Evolutionary conservation across 108 stramenopile species (phyloP).

Genomic region (Mayamaea pseudoterrestris): DNA sequence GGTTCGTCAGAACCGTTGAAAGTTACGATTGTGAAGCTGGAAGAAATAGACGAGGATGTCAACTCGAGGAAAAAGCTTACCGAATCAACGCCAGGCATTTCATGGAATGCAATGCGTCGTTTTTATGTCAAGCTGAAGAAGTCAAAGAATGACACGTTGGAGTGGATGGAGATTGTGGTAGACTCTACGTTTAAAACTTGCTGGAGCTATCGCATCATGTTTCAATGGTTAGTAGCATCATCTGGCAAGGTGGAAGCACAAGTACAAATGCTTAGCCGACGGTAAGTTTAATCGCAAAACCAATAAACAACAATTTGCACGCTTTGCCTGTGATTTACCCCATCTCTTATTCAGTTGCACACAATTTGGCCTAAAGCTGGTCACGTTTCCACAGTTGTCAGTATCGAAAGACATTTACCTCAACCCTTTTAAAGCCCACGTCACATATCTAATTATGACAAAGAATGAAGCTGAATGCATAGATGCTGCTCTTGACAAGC

Average conservation of each 20-base stretch:
- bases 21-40: constrained; percentile 22
- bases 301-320: no score
- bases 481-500: constrained; percentile 27
- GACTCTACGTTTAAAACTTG: constrained; percentile 58
- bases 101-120: constrained; percentile 32
- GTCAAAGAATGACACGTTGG: constrained; percentile 57
- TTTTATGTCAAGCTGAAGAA: constrained; percentile 46
- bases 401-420: constrained; percentile 44
- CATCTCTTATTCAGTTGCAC: no score
- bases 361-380: constrained; percentile 65
- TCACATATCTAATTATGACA: constrained; percentile 30
- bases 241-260: constrained; percentile 72
- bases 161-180: constrained; percentile 71
- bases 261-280: constrained; percentile 61
- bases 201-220: constrained; percentile 66
- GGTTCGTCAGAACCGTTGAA: constrained; percentile 21
- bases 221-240: constrained; percentile 84
- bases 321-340: no score
- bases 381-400: constrained; percentile 48
- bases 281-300: no score
- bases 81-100: constrained; percentile 8
- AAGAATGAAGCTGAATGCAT: constrained; percentile 25
- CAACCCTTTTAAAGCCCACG: constrained; percentile 44
- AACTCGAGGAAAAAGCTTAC: constrained; percentile 5
- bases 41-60: constrained; percentile 9